A percentile compares a stretch with the other conserved stretches of the same genome.
Evolutionary conservation across 305 asterid genomes (phyloP).

Genomic region (Fraxinus greggii): DNA sequence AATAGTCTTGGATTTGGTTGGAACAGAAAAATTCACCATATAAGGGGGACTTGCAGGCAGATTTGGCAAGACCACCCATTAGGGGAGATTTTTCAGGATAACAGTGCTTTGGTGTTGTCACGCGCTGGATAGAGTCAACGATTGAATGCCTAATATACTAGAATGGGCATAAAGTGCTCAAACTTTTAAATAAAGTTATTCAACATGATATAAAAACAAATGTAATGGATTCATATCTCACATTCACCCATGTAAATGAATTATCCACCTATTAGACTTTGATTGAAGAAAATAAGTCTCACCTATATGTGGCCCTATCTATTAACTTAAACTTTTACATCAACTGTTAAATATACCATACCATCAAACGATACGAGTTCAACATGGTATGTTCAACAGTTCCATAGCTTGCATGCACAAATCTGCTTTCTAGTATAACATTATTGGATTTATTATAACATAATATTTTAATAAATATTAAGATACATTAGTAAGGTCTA

Average conservation of each 20-base stretch:
- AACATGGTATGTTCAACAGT: not conserved
- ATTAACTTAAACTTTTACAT: not conserved
- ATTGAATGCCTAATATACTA: not conserved
- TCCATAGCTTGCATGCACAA: not conserved
- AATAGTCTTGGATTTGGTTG: not conserved
- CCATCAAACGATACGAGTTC: not conserved
- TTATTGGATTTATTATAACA: not conserved
- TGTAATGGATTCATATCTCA: not conserved
- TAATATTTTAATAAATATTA: not conserved
- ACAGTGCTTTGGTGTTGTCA: not conserved
- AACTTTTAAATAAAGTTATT: no score
- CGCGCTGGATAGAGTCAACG: not conserved
- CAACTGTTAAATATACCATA: not conserved
- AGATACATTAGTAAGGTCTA: slow-evolving; percentile 8
- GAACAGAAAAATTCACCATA: not conserved
- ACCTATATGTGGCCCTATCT: not conserved
- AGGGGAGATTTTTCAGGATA: not conserved
- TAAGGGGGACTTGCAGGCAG: not conserved
- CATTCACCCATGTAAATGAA: not conserved
- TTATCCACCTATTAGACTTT: not conserved
- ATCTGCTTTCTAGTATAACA: not conserved
- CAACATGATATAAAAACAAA: not conserved
- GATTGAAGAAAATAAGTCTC: not conserved
- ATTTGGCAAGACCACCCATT: not conserved
- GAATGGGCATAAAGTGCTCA: not conserved